Evolutionary conservation across 371 early-diverging fungal genomes (phyloP), one percentile per base, ranked within the genome.

Genomic region (Apophysomyces variabilis): DNA sequence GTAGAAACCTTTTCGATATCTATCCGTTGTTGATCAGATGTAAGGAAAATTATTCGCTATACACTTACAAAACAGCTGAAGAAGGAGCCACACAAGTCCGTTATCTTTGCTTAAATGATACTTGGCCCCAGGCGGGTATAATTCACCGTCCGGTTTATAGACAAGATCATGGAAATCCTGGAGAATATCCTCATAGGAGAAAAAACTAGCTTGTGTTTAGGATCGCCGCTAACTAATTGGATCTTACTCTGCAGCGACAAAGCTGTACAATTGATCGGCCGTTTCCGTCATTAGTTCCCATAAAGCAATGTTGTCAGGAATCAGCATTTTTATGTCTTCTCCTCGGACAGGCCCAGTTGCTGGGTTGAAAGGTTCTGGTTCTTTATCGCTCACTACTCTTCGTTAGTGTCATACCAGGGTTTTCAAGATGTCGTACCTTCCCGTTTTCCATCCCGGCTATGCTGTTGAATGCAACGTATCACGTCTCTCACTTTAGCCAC

Each of bases 231-330:
- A 7, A 5, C 21, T 62, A 71, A 18, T 73, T 71, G 37, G 43
- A 65, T 13, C 73, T 70, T 68, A 79, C 75, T 89, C 90, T 60
- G 86, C 80, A 21, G 87, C 84, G 37, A 90, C 91, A 82, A 92
- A 89, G 54, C 88, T 89, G 65, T 90, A 91, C 4, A 93, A 68
- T 57, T 92, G 92, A 74, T 93, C 93, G 5, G 92, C 92, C 5
- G 90, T 82, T 71, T 92, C 91, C 50, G 84, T 89, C 82, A 92
- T 84, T 12, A 88, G 67, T 65, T 92, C 91, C 92, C 92, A 92
- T 62, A 89, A 80, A 69, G 87, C 83, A 37, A 91, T 63, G 58
- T 90, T 86, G 37, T 83, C 76, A 1, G 93, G 93, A 44, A 91
- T 86, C 45, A 85, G 62, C 83, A 89, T 89, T 5, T 82, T 83